phyloP scores from a whole-genome alignment of 306 rosid species.

The Argentina anserina region DNA sequence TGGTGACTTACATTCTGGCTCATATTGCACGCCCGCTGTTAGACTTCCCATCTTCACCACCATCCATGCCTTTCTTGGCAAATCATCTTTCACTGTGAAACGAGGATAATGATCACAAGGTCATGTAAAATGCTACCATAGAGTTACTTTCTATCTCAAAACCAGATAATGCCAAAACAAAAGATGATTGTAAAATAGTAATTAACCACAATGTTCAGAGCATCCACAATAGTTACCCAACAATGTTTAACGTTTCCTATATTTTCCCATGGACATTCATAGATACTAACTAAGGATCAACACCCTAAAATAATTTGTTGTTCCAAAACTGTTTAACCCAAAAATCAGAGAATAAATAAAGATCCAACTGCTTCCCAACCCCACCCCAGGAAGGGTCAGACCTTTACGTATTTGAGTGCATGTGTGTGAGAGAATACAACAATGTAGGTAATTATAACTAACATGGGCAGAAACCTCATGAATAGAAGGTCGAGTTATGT shows the following conservation, averaged over 20 bases:
- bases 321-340: neutral
- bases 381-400: neutral
- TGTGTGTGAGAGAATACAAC: slow-evolving; percentile 1
- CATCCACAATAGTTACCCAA: neutral
- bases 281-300: neutral
- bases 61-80: slow-evolving; percentile 73
- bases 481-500: slow-evolving; percentile 30
- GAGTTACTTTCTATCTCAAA: neutral
- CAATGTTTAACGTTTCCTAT: neutral
- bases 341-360: neutral
- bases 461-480: slow-evolving; percentile 12
- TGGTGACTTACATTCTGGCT: slow-evolving; percentile 70
- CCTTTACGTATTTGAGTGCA: neutral
- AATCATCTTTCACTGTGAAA: slow-evolving; percentile 61
- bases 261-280: neutral
- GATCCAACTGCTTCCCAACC: neutral
- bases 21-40: slow-evolving; percentile 89
- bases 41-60: slow-evolving; percentile 86
- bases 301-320: slow-evolving; percentile 1
- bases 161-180: neutral
- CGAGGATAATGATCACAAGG: slow-evolving; percentile 9
- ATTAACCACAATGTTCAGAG: neutral
- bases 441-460: neutral
- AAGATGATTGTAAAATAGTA: neutral
- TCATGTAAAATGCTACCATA: neutral